Percentiles rank a stretch among this genome's conserved stretches.
Evolutionary conservation across 352 stramenopile genomes (phyloP).

Genomic region (Phytophthora cryptogea): DNA sequence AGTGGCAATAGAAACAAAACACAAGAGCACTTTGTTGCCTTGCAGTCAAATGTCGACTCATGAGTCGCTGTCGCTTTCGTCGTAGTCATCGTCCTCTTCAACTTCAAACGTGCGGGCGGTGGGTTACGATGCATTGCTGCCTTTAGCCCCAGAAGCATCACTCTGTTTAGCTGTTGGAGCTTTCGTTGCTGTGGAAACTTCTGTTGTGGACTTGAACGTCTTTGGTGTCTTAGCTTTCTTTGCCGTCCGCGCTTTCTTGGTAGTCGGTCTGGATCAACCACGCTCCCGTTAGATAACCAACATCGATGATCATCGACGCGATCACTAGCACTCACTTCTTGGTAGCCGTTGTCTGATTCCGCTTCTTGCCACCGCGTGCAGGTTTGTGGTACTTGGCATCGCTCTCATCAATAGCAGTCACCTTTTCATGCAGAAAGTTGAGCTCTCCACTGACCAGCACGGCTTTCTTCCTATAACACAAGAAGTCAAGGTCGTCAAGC

Average conservation of each 20-base stretch:
- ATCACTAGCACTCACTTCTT: conserved; percentile 29
- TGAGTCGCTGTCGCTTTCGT: conserved; percentile 71
- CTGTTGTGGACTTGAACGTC: neutral
- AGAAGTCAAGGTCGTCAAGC: conserved; percentile 2
- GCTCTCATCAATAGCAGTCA: conserved; percentile 61
- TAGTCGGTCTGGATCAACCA: conserved; percentile 13
- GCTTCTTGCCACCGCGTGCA: conserved; percentile 35
- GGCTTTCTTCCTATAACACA: conserved; percentile 49
- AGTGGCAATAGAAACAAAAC: conserved; percentile 35
- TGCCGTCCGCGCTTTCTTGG: conserved; percentile 30
- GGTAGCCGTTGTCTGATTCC: conserved; percentile 2
- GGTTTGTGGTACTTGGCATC: conserved; percentile 62
- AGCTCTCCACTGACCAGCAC: conserved; percentile 50
- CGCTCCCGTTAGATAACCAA: neutral
- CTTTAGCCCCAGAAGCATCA: neutral
- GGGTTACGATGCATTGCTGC: neutral
- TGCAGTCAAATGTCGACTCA: conserved; percentile 2
- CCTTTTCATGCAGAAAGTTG: conserved; percentile 58
- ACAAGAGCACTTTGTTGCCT: conserved; percentile 9
- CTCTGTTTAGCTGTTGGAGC: neutral
- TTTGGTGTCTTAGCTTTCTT: conserved; percentile 15
- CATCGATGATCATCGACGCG: neutral
- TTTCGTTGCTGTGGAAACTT: conserved; percentile 7
- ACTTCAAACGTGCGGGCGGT: conserved; percentile 35
- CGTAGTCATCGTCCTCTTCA: conserved; percentile 76